These are phyloP conservation scores for Smittium mucronatum DNA, from an alignment of 371 early-diverging fungal genomes.

Conservation along the genomic window DNA sequence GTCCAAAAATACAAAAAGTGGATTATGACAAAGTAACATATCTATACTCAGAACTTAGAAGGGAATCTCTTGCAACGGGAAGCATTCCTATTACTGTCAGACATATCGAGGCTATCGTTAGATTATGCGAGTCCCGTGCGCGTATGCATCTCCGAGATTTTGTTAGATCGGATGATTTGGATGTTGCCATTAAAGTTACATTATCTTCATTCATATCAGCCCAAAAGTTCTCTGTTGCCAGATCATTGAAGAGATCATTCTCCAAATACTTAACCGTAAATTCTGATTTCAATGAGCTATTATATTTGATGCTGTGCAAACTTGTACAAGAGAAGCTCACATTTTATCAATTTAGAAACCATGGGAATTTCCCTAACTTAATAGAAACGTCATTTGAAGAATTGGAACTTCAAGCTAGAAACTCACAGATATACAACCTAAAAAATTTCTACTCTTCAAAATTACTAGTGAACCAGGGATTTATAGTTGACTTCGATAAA, in stretches of 20 bases:
- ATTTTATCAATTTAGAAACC: constrained; percentile 48
- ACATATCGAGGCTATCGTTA: constrained; percentile 95
- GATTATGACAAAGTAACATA: constrained; percentile 81
- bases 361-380: constrained; percentile 38
- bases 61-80: constrained; percentile 77
- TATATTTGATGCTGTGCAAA: constrained; percentile 51
- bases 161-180: constrained; percentile 88
- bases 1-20: constrained; percentile 74
- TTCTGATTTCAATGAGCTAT: constrained; percentile 67
- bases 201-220: constrained; percentile 91
- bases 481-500: constrained; percentile 9
- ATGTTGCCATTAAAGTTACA: constrained; percentile 88
- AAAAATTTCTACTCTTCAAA: constrained; percentile 22
- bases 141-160: constrained; percentile 93
- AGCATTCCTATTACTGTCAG: constrained; percentile 98
- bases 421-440: constrained; percentile 26
- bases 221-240: constrained; percentile 93
- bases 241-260: constrained; percentile 61
- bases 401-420: constrained; percentile 25
- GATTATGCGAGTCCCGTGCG: constrained; percentile 96
- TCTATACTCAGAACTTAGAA: constrained; percentile 91
- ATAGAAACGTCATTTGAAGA: constrained; percentile 36
- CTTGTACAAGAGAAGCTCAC: constrained; percentile 63
- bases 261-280: constrained; percentile 66
- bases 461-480: constrained; percentile 26